These are phyloP conservation scores for Aspergillus uvarum DNA, from an alignment of 2,329 filamentous ascomycete genomes.

Conservation along the genomic window DNA sequence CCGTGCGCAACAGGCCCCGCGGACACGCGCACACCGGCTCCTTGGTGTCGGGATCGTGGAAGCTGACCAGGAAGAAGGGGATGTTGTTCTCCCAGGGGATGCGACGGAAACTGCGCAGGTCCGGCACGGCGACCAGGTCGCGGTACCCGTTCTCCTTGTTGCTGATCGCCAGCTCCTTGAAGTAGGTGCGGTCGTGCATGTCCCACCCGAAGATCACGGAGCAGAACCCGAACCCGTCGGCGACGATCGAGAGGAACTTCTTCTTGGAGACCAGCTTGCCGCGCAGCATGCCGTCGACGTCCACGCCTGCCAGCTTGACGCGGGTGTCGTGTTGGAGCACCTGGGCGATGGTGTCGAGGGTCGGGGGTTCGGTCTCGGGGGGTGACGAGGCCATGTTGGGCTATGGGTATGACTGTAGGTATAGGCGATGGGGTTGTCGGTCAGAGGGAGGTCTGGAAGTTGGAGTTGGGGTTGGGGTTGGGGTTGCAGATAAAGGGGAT, in stretches of 20 bases:
- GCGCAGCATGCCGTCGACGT: constrained; percentile 82
- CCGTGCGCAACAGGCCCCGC: constrained; percentile 68
- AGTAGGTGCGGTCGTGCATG: constrained; percentile 92
- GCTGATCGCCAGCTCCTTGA: constrained; percentile 78
- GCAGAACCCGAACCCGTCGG: constrained; percentile 86
- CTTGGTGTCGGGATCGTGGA: constrained; percentile 75
- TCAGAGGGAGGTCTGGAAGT: too few relatives aligned
- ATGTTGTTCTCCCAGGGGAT: constrained; percentile 90
- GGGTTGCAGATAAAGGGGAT: too few relatives aligned
- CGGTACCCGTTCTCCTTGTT: constrained; percentile 89
- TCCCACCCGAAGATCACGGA: constrained; percentile 95
- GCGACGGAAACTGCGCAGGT: constrained; percentile 72
- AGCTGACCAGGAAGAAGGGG: constrained; percentile 81
- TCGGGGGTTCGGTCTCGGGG: constrained; percentile 32
- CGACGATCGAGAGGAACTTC: constrained; percentile 83
- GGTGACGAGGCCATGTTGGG: too few relatives aligned
- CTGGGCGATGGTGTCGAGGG: constrained; percentile 62
- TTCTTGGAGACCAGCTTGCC: constrained; percentile 90
- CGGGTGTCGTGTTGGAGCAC: constrained; percentile 70
- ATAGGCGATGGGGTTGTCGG: too few relatives aligned
- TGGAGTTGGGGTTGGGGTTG: too few relatives aligned
- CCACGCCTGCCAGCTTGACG: constrained; percentile 84
- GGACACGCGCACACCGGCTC: constrained; percentile 75
- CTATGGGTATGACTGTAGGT: too few relatives aligned
- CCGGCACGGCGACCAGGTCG: constrained; percentile 78